These are phyloP conservation scores for Echinochloa phyllopogon DNA, from an alignment of 176 grass and related monocot species.

Conservation along the genomic window DNA sequence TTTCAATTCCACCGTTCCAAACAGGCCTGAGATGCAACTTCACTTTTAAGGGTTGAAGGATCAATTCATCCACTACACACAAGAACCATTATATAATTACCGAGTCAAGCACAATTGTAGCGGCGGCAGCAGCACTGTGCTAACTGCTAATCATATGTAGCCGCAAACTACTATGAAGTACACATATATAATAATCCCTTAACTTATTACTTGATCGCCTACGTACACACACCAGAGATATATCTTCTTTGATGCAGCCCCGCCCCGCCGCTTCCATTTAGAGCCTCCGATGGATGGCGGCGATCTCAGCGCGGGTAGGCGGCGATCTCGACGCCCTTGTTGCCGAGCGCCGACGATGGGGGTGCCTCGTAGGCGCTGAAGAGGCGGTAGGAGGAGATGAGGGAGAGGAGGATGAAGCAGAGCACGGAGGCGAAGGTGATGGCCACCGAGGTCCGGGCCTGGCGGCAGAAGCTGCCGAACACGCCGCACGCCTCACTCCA, in stretches of 20 bases:
- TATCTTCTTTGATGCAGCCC: background rate
- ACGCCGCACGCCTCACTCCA: constrained; percentile 89
- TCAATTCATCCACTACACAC: background rate
- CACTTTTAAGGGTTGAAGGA: background rate
- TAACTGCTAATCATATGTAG: background rate
- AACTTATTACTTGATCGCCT: background rate
- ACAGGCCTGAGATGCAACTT: background rate
- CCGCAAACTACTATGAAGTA: background rate
- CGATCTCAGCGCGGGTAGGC: constrained; percentile 61
- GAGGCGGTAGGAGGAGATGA: constrained; percentile 91
- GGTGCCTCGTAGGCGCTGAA: constrained; percentile 88
- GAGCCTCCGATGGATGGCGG: background rate
- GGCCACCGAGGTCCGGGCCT: constrained; percentile 67
- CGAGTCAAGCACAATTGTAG: background rate
- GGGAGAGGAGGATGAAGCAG: constrained; percentile 85
- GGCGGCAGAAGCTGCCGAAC: constrained; percentile 75
- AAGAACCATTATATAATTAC: background rate
- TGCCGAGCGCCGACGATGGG: constrained; percentile 49
- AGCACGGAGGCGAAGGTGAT: constrained; percentile 81
- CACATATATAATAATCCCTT: background rate
- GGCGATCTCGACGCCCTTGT: constrained; percentile 70
- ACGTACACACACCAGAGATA: background rate
- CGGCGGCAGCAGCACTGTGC: background rate
- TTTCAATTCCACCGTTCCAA: no score
- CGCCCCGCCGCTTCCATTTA: background rate